Evolutionary conservation across 2,329 filamentous ascomycete species (phyloP).

Genomic region (Beauveria medogensis): DNA sequence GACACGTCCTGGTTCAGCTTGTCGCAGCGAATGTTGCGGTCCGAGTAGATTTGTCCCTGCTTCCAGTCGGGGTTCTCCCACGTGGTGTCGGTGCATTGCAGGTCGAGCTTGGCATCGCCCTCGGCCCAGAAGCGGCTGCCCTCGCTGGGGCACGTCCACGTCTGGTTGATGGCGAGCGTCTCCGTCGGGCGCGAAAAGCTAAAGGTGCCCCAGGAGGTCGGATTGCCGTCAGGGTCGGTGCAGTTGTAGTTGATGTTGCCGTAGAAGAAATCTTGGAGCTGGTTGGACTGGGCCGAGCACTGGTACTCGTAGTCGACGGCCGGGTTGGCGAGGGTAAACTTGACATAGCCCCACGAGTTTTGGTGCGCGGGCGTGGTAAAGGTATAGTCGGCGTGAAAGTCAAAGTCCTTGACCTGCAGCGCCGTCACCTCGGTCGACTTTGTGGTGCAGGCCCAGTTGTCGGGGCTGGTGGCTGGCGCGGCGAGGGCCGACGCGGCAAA

Average conservation of each 20-base stretch:
- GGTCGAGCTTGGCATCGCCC: slow-evolving; percentile 20
- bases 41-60: slow-evolving; percentile 24
- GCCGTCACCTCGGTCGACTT: slow-evolving; percentile 15
- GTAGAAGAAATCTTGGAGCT: slow-evolving; percentile 43
- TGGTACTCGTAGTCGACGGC: slow-evolving; percentile 27
- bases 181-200: slow-evolving; percentile 30
- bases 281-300: slow-evolving; percentile 34
- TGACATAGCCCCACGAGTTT: slow-evolving; percentile 37
- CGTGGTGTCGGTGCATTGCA: slow-evolving; percentile 21
- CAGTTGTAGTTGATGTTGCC: slow-evolving; percentile 38
- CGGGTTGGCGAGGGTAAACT: slow-evolving; percentile 42
- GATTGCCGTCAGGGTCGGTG: slow-evolving; percentile 22
- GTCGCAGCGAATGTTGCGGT: slow-evolving; percentile 21
- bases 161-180: slow-evolving; percentile 37
- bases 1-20: slow-evolving; percentile 18
- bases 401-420: slow-evolving; percentile 37
- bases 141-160: slow-evolving; percentile 40
- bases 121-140: slow-evolving; percentile 22
- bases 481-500: slow-evolving; percentile 20
- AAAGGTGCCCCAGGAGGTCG: slow-evolving; percentile 29
- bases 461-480: slow-evolving; percentile 13
- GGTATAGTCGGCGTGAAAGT: slow-evolving; percentile 39
- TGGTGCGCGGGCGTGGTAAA: slow-evolving; percentile 46
- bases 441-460: slow-evolving; percentile 15
- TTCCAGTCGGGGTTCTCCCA: slow-evolving; percentile 26